Base-by-base conservation (phyloP, 2,329 filamentous ascomycete genomes). In the Neofusicoccum parvum region DNA sequence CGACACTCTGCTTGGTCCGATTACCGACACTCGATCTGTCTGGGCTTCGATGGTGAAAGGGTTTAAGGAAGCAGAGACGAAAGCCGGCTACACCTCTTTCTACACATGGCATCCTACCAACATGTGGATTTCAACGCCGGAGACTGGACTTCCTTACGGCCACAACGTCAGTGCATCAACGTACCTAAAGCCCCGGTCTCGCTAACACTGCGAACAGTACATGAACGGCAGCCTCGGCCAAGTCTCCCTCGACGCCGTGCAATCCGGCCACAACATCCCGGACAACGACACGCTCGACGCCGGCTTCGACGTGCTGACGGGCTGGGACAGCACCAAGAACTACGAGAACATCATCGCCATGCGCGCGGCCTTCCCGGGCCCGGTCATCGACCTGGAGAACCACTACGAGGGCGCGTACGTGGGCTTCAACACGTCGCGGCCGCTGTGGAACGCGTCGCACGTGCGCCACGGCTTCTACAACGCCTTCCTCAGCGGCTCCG, bases 241-340 rank as follows among this genome's bases (percentile, higher is more conserved):
- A 7, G 15, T 62, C 5, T 62, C 58, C 3, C 48, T 62, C 43
- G 58, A 62, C 17, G 58, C 58, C 37, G 58, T 62, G 11, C 58
- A 62, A 3, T 62, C 58, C 43, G 58, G 58, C n/a, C 58, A 62
- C 63, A 87, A 89, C 68, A 81, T 86, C 17, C 80, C 83, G 20
- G 87, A 89, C 71, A 86, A 84, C 67, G 80, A 83, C 72, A 77
- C 82, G 12, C 75, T 85, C 50, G 82, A 86, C 41, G 82, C 88
- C 67, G 84, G 87, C 27, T 62, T 62, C 58, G n/a, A n/a, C 9
- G 58, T 20, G 3, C 14, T 62, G 17, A 17, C 5, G 1, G 37
- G 15, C 5, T 62, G 58, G 58, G 58, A 62, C 58, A 10, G 10
- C 10, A 62, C 58, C 9, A 17, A 3, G 11, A 62, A 62, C 58